Base-by-base conservation (phyloP, 164 flowering plant genomes). In the Vitis rupestris region DNA sequence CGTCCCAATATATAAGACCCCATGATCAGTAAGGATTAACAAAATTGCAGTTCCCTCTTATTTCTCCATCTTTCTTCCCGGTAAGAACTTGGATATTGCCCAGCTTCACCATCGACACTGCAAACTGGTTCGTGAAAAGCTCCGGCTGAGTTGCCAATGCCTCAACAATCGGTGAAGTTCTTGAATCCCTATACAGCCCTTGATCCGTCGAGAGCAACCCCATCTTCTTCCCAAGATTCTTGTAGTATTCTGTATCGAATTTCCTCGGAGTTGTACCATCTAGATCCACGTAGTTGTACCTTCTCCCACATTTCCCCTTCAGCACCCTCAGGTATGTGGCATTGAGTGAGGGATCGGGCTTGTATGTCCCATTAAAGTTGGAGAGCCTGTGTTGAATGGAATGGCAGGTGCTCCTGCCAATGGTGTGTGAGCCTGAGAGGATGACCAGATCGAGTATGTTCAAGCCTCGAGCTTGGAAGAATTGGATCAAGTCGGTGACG, bases 351-450 rank as follows among this genome's bases (percentile, higher is more conserved):
- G 91, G 79, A 61, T 86, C 91, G 0, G 90, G 69, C 49, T 74
- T 78, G 10, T 78, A 70, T 0, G 84, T 88, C 61, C 83, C 82
- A 0, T 79, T 77, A 82, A 50, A 82, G 75, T 86, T 81, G 73
- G 72, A 83, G 15, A 91, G 77, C 73, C 94, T 72, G 59, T 79
- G 1, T 61, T 85, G 84, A 5, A 93, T n/a, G 4, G 84, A 60
- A 1, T 71, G 89, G 60, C 98, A 93, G 7, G 85, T 63, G 15
- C 79, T 47, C 77, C 90, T 82, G 57, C 98, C 95, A 11, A 93
- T 84, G 9, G 97, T 91, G 75, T 93, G 98, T 14, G 88, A 84
- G 86, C 97, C 98, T 71, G 97, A 90, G 68, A 93, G 92, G 70
- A 84, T 75, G 48, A 85, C 90, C 77, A 91, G 71, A 60, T 91